phyloP scores from a whole-genome alignment of 176 grass and related monocot genomes.

The barley (Hordeum vulgare) region DNA sequence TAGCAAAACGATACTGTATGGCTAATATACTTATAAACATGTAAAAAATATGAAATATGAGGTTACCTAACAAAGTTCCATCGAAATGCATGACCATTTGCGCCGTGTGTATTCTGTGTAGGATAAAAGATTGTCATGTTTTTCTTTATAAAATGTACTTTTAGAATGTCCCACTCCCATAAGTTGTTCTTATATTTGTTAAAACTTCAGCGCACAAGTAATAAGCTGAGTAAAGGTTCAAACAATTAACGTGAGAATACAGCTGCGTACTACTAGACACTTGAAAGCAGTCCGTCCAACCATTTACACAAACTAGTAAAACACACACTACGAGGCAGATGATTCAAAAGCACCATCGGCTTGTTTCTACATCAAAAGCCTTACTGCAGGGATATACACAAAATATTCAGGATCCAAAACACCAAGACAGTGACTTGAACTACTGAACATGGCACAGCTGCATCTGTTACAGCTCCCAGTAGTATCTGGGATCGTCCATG shows the following conservation, averaged over 20 bases:
- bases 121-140: too few species aligned
- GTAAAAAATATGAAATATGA: too few species aligned
- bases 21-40: too few species aligned
- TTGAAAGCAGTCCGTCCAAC: too few species aligned
- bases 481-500: conserved; percentile 3
- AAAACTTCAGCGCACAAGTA: background rate
- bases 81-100: too few species aligned
- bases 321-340: background rate
- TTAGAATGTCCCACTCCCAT: too few species aligned
- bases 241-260: background rate
- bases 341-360: background rate
- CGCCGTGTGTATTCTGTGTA: too few species aligned
- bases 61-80: too few species aligned
- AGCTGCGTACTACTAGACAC: too few species aligned
- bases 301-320: background rate
- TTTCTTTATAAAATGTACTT: too few species aligned
- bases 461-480: background rate
- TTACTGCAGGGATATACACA: background rate
- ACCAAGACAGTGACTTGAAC: background rate
- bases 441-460: background rate
- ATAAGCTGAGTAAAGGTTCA: background rate
- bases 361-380: background rate
- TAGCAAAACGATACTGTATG: too few species aligned
- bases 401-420: background rate
- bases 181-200: too few species aligned